Evolutionary conservation across 257 asterid genomes (phyloP).

Genomic region (Solanum acaule): DNA sequence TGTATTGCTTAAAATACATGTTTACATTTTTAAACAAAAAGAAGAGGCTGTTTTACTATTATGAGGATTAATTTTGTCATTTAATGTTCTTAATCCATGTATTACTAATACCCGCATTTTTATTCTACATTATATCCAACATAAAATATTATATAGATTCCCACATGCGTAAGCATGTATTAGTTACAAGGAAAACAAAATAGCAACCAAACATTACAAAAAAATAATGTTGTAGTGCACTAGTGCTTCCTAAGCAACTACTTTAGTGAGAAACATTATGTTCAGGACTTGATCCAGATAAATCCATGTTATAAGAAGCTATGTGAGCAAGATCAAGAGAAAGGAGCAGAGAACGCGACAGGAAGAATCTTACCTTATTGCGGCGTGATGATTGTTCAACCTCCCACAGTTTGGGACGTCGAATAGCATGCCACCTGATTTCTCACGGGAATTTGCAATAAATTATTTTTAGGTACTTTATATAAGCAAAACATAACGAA

Average conservation of each 20-base stretch:
- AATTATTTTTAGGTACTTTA: neutral
- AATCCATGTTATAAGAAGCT: neutral
- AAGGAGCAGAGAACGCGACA: neutral
- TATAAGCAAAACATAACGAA: neutral
- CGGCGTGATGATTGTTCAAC: conserved; percentile 55
- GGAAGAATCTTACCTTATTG: conserved; percentile 41
- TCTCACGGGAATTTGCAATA: conserved; percentile 8
- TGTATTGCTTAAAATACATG: neutral
- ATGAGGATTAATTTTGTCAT: neutral
- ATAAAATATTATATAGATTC: neutral
- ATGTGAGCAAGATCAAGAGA: neutral
- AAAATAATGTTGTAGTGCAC: neutral
- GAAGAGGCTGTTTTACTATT: neutral
- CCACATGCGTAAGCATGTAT: neutral
- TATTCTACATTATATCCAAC: neutral
- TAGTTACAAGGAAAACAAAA: neutral
- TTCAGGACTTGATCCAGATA: neutral
- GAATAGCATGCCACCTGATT: conserved; percentile 94
- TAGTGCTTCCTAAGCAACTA: neutral
- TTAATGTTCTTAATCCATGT: neutral
- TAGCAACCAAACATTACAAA: neutral
- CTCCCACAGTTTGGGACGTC: conserved; percentile 88
- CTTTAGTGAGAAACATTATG: neutral
- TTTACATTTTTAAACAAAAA: neutral
- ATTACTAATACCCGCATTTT: neutral